These are phyloP conservation scores for Aspergillus kassunensis DNA, from an alignment of 495 filamentous ascomycete species.

Conservation along the genomic window DNA sequence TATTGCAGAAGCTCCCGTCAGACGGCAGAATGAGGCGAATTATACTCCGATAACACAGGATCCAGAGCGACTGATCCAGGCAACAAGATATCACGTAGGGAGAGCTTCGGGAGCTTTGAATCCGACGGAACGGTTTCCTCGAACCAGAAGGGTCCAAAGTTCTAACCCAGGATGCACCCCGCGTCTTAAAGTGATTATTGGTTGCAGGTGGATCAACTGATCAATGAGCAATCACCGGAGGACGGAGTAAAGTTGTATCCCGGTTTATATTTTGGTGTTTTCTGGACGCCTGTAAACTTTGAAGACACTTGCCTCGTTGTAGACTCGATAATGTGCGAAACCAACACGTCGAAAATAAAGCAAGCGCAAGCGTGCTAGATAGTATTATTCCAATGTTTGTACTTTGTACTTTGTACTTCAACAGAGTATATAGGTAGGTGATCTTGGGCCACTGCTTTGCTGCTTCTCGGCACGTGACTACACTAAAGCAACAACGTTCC, in stretches of 20 bases:
- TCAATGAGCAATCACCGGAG: background rate
- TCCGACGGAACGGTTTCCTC: background rate
- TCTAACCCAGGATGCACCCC: background rate
- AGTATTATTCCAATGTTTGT: too few species aligned
- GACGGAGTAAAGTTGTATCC: too few species aligned
- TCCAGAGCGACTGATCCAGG: too few species aligned
- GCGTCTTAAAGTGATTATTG: background rate
- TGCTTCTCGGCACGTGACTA: background rate
- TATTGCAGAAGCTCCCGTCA: conserved; percentile 5
- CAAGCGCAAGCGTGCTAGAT: too few species aligned
- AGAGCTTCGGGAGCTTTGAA: background rate
- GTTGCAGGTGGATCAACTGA: conserved; percentile 8
- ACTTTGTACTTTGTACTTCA: too few species aligned
- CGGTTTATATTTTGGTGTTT: background rate
- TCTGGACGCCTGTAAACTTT: background rate
- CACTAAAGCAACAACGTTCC: background rate
- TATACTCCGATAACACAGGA: conserved; percentile 5
- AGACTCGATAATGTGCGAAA: too few species aligned
- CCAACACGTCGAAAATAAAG: too few species aligned
- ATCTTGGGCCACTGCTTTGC: too few species aligned
- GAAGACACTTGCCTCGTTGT: too few species aligned
- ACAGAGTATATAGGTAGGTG: too few species aligned
- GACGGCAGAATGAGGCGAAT: conserved; percentile 9
- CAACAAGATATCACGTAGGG: conserved; percentile 10
- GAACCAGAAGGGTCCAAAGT: conserved; percentile 1